Base-by-base conservation (phyloP, 495 filamentous ascomycete genomes). In the Achaetomiella virescens region DNA sequence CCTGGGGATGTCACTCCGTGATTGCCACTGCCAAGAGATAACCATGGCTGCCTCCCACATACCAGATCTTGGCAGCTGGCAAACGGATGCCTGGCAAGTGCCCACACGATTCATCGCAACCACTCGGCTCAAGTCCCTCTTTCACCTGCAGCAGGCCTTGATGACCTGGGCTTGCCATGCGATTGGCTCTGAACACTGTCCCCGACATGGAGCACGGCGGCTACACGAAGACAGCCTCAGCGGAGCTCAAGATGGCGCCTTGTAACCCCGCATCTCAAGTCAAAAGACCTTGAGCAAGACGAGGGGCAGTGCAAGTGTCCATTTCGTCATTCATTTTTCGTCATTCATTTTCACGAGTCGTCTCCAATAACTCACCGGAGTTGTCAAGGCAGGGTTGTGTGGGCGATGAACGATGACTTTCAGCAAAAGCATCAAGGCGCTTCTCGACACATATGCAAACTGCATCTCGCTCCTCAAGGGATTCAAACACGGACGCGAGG, bases 361-460 rank as follows among this genome's bases (percentile, higher is more conserved):
- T n/a, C n/a, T n/a, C n/a, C n/a, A n/a, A n/a, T n/a, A n/a, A n/a
- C n/a, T n/a, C n/a, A n/a, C n/a, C n/a, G n/a, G n/a, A n/a, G n/a
- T n/a, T n/a, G n/a, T n/a, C 9, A 31, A 4, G 27, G 27, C 9
- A 31, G 9, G 44, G 31, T 9, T 29, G 7, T 27, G 22, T 6
- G 3, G 12, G 11, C 36, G n/a, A 48, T 38, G 2, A 37, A 29
- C 11, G 1, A 69, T 69, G 66, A 61, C 47, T 8, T 71, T 72
- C 47, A 54, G 59, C 45, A 61, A 64, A n/a, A 61, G 61, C 37
- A 60, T 72, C 27, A 37, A 35, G 20, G 49, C 68, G 18, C 52
- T 72, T 3, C 52, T 72, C 6, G 64, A 68, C 40, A 69, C 68
- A 9, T 72, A 72, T 41, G 65, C 68, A 5, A 70, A 68, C 36